phyloP scores from a whole-genome alignment of 1,284 basidiomycete genomes.

The Rhodotorula sp. region DNA sequence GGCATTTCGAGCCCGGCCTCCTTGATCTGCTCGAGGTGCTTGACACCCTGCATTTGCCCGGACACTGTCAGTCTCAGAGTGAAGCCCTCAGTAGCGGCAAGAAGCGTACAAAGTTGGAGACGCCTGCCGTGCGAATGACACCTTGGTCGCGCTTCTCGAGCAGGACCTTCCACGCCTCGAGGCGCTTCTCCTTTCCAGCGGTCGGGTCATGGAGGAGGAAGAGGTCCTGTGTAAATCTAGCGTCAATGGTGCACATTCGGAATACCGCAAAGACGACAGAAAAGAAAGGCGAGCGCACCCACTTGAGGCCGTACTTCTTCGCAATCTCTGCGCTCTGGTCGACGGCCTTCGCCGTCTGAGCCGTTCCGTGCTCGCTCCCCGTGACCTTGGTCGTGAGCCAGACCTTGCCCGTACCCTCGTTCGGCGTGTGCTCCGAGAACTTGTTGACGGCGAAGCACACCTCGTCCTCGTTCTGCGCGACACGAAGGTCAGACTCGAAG shows the following conservation, averaged over 20 bases:
- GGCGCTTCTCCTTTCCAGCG: slow-evolving; percentile 61
- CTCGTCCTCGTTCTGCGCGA: slow-evolving; percentile 64
- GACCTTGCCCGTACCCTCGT: slow-evolving; percentile 59
- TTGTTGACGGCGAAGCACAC: slow-evolving; percentile 61
- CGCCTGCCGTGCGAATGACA: slow-evolving; percentile 69
- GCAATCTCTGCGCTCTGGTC: slow-evolving; percentile 37
- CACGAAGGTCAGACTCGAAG: not conserved
- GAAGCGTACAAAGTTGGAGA: slow-evolving; percentile 63
- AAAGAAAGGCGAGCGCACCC: slow-evolving; percentile 53
- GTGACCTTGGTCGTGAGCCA: slow-evolving; percentile 60
- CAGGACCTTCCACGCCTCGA: slow-evolving; percentile 67
- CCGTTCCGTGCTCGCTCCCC: slow-evolving; percentile 41
- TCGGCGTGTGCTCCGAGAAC: slow-evolving; percentile 45
- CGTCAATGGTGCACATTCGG: not conserved
- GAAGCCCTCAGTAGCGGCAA: slow-evolving; percentile 52
- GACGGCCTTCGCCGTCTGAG: slow-evolving; percentile 38
- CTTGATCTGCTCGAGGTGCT: slow-evolving; percentile 74
- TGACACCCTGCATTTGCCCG: slow-evolving; percentile 53
- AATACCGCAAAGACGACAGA: slow-evolving; percentile 17
- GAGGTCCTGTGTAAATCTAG: slow-evolving; percentile 56
- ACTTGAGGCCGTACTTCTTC: slow-evolving; percentile 31
- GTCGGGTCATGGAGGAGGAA: slow-evolving; percentile 74
- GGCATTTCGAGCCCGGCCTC: slow-evolving; percentile 64
- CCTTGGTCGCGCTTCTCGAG: slow-evolving; percentile 62
- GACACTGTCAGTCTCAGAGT: not conserved